These are phyloP conservation scores for Acer negundo DNA, from an alignment of 345 rosid genomes.

Conservation along the genomic window DNA sequence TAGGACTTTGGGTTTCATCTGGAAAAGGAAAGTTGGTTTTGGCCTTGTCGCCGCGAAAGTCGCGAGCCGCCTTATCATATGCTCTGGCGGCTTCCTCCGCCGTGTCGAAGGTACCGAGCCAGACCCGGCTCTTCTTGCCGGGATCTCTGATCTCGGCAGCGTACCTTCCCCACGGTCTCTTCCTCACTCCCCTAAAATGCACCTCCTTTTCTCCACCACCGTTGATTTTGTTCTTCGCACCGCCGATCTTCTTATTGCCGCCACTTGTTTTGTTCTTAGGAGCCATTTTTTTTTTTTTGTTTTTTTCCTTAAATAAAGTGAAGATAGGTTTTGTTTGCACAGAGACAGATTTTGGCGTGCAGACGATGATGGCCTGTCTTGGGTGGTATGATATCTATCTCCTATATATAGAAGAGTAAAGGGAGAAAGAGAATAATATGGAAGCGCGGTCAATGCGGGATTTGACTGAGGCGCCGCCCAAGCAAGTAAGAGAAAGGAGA, in stretches of 20 bases:
- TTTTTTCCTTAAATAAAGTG: not conserved
- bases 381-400: too few relatives aligned
- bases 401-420: conserved; percentile 8
- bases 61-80: conserved; percentile 77
- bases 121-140: conserved; percentile 68
- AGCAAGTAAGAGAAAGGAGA: conserved; percentile 24
- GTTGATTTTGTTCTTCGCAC: not conserved
- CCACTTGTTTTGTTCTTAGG: conserved; percentile 1
- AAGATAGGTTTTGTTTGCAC: not conserved
- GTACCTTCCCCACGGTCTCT: conserved; percentile 97
- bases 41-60: conserved; percentile 62
- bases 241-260: not conserved
- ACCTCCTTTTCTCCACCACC: conserved; percentile 3
- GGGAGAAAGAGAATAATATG: not conserved
- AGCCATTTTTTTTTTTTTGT: not conserved
- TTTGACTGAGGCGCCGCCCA: conserved; percentile 55
- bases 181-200: conserved; percentile 79
- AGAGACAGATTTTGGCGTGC: not conserved
- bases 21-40: conserved; percentile 66
- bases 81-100: conserved; percentile 96
- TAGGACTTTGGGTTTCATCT: conserved; percentile 39
- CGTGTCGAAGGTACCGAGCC: conserved; percentile 92
- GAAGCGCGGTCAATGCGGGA: conserved; percentile 35
- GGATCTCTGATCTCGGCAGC: conserved; percentile 99
- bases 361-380: not conserved